Evolutionary conservation across 805 yeast species (phyloP).

Genomic region (Zygoascus ofunaensis): DNA sequence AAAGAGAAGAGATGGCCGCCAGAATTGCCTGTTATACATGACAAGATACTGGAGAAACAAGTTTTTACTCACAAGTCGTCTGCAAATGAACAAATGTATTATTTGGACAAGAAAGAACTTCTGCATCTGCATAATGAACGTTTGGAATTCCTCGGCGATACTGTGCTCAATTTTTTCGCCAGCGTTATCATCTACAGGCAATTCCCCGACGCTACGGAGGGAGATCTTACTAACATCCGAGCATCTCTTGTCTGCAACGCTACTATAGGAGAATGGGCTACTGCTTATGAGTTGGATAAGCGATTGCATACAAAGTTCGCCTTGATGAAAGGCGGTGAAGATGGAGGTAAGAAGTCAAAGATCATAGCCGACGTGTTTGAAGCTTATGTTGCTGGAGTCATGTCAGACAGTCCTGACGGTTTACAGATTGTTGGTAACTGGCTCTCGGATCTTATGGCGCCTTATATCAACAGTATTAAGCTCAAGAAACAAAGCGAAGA

Average conservation of each 20-base stretch:
- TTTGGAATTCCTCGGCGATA: constrained; percentile 84
- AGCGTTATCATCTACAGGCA: constrained; percentile 56
- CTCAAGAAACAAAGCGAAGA: constrained; percentile 23
- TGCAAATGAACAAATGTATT: constrained; percentile 44
- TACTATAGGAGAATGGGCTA: constrained; percentile 61
- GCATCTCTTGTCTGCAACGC: constrained; percentile 64
- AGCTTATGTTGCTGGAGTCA: constrained; percentile 84
- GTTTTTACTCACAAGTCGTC: constrained; percentile 79
- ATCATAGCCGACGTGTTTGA: constrained; percentile 84
- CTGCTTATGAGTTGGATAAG: constrained; percentile 37
- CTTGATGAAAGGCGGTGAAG: constrained; percentile 6
- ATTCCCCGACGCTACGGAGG: constrained; percentile 71
- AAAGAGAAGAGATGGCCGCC: constrained; percentile 44
- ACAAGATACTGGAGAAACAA: constrained; percentile 49
- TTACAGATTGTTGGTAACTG: constrained; percentile 23
- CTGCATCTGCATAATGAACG: constrained; percentile 71
- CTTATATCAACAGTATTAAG: constrained; percentile 29
- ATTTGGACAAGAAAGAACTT: constrained; percentile 47
- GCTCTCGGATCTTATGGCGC: constrained; percentile 27
- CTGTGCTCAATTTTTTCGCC: constrained; percentile 64
- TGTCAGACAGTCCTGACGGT: constrained; percentile 42
- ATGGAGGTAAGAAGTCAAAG: constrained; percentile 35
- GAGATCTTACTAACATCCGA: constrained; percentile 64
- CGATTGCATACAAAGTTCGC: constrained; percentile 11
- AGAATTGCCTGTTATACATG: constrained; percentile 54